Evolutionary conservation across 2,329 filamentous ascomycete species (phyloP), one percentile per base, ranked within the genome.

Genomic region (Phyllosticta paracitricarpa): DNA sequence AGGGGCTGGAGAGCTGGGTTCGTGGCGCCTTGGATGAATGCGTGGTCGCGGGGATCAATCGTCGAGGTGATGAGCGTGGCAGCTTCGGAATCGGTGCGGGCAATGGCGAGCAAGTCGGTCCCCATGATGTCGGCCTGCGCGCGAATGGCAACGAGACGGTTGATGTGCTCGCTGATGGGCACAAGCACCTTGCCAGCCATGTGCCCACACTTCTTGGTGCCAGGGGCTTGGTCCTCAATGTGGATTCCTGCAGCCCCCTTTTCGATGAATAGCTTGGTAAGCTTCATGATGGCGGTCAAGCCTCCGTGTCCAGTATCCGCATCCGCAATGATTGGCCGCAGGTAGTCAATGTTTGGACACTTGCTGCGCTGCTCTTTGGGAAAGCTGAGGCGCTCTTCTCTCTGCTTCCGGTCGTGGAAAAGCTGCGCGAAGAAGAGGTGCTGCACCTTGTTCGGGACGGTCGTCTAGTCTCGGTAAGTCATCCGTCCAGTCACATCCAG

Each of bases 41-140:
- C 82, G 76, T 99, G 94, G 77, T 99, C 94, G 69, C 94, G 89
- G 63, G 89, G 87, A 78, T 99, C 94, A 72, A 99, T 97, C 69
- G 91, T 96, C 35, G 90, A 93, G 65, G 91, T 96, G 80, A 99
- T 96, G 69, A 99, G 87, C 4, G 94, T 99, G 35, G 94, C 94
- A 59, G 94, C 94, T 81, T 99, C 94, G 68, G 94, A 95, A 77
- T 99, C 94, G 63, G 94, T 99, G 70, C 94, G 88, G 59, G 94
- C 94, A 66, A 99, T 86, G 67, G 91, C 90, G 51, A 99, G 79
- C 64, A 99, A 87, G 72, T 99, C 91, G 64, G 85, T 77, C 85
- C 89, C 94, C 94, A 99, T 97, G 71, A 99, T 97, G 73, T 99
- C 94, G 68, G 94, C 93, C 78, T 99, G 94, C 4, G 94, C 93